Evolutionary conservation across 1,284 basidiomycete genomes (phyloP).

Genomic region (Marasmius fiardii): DNA sequence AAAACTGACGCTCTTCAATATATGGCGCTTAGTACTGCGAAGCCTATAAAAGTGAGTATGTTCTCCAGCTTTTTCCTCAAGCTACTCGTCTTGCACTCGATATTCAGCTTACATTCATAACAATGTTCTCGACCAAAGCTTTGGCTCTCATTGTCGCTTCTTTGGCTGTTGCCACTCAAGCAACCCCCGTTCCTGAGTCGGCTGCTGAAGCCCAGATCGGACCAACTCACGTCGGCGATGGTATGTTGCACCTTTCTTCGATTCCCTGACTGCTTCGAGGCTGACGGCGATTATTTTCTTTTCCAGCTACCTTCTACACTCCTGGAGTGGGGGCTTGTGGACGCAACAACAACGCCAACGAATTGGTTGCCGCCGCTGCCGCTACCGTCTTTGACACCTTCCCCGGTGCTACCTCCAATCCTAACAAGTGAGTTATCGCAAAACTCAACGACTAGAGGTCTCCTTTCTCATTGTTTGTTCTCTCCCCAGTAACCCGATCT

Average conservation of each 20-base stretch:
- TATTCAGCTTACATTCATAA: no score
- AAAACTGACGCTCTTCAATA: no score
- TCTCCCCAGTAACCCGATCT: neutral
- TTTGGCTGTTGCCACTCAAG: no score
- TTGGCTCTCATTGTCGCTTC: no score
- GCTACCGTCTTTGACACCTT: neutral
- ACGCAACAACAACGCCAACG: neutral
- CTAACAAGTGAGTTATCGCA: neutral
- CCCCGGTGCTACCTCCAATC: neutral
- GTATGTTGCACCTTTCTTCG: neutral
- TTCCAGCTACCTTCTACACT: neutral
- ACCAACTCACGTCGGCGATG: neutral
- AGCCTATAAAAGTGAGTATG: no score
- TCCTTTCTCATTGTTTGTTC: neutral
- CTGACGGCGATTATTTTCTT: neutral
- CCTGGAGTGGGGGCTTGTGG: neutral
- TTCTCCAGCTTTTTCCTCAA: no score
- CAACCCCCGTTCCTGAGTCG: no score
- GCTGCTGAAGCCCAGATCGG: no score
- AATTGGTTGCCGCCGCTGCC: neutral
- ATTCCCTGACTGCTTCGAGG: neutral
- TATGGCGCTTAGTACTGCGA: no score
- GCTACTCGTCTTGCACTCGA: no score
- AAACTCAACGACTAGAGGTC: neutral
- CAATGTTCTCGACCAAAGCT: no score